Conservation (phyloP, 352 stramenopile genomes). For the Saprolegnia parasitica region DNA sequence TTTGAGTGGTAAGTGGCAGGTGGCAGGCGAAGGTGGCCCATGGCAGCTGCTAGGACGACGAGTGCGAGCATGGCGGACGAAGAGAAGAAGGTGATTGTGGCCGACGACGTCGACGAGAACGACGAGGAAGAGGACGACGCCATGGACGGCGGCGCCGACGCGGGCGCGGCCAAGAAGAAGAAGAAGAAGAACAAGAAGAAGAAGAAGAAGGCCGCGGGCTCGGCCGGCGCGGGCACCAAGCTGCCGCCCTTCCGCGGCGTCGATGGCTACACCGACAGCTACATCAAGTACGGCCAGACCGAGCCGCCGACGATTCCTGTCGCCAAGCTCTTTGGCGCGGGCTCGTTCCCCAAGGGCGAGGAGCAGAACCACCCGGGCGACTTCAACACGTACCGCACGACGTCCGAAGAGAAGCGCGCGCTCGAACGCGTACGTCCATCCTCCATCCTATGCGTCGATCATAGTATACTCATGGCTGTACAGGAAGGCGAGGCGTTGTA, state of each 20-base stretch:
- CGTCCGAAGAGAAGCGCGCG: slow-evolving; percentile 77
- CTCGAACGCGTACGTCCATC: slow-evolving; percentile 72
- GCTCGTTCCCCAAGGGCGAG: slow-evolving; percentile 88
- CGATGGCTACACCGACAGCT: slow-evolving; percentile 90
- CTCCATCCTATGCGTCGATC: too few species aligned
- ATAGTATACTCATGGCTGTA: neutral
- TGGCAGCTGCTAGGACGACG: too few species aligned
- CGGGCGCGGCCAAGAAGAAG: slow-evolving; percentile 45
- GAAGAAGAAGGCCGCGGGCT: slow-evolving; percentile 32
- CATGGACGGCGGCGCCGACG: neutral
- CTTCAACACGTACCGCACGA: slow-evolving; percentile 89
- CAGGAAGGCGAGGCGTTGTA: slow-evolving; percentile 42
- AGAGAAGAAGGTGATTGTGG: slow-evolving; percentile 23
- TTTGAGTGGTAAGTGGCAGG: too few species aligned
- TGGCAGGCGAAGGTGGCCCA: too few species aligned
- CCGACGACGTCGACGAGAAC: slow-evolving; percentile 9
- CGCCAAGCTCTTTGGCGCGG: slow-evolving; percentile 52
- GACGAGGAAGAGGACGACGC: slow-evolving; percentile 21
- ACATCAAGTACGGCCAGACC: slow-evolving; percentile 92
- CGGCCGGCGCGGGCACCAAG: slow-evolving; percentile 37
- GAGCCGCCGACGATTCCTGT: slow-evolving; percentile 93
- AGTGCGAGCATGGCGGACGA: slow-evolving; percentile 8
- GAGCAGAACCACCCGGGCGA: slow-evolving; percentile 90
- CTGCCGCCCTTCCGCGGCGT: slow-evolving; percentile 66
- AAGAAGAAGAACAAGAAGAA: slow-evolving; percentile 73